phyloP scores from a whole-genome alignment of 1,284 basidiomycete genomes.

The Dichomitus squalens region DNA sequence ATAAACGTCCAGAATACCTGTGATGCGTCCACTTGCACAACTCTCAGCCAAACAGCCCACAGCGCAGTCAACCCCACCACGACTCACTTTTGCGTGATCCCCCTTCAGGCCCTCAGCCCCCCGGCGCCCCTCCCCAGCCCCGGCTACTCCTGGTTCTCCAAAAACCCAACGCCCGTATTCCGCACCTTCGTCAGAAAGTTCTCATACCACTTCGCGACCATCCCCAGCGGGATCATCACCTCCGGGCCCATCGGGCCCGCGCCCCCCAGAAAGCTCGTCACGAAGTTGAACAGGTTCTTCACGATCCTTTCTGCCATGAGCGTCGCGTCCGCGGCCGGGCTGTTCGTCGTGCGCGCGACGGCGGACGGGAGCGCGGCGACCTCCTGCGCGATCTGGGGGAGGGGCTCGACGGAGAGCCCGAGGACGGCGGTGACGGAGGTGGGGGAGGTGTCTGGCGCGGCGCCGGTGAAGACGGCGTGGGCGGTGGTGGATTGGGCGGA shows the following conservation, averaged over 20 bases:
- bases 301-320: constrained; percentile 66
- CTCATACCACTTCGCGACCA: constrained; percentile 85
- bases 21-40: no score
- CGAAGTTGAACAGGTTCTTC: constrained; percentile 82
- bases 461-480: constrained; percentile 55
- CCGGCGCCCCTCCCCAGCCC: background rate
- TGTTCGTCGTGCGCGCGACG: constrained; percentile 20
- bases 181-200: constrained; percentile 74
- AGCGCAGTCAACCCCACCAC: no score
- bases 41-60: no score
- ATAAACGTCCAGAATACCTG: no score
- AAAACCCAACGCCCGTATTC: constrained; percentile 71
- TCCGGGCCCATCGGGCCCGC: constrained; percentile 55
- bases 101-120: no score
- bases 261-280: constrained; percentile 73
- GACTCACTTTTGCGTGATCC: no score
- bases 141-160: constrained; percentile 64
- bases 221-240: constrained; percentile 70
- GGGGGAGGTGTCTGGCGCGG: constrained; percentile 31
- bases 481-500: constrained; percentile 48
- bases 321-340: constrained; percentile 37
- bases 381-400: constrained; percentile 58
- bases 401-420: constrained; percentile 72
- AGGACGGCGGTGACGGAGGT: constrained; percentile 67
- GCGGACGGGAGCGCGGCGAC: constrained; percentile 48